Base-by-base conservation (phyloP, 192 early-diverging fungal species). In the Chytriomyces sp. region DNA sequence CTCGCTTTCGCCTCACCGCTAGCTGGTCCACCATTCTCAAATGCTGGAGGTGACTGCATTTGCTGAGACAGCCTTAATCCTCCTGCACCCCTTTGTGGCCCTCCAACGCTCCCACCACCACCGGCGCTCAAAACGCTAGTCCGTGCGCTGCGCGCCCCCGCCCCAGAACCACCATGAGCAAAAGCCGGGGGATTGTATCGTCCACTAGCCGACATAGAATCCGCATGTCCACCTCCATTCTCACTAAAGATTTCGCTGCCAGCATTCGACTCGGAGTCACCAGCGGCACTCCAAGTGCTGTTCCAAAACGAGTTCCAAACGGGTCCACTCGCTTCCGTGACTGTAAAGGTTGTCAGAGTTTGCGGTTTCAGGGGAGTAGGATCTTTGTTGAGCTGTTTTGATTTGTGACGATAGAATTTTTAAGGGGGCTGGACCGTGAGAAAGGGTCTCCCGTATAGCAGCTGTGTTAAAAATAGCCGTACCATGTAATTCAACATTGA, bases 281-380 rank as follows among this genome's bases (percentile, higher is more conserved):
- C 35, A 18, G 43, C 69, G 2, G 69, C 45, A 13, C 24, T 43
- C 59, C 53, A 73, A 13, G 81, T 80, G 20, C 64, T 53, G 49
- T 85, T 79, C 84, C 84, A 86, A 44, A 86, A 86, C 16, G 59
- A 44, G 68, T 82, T 83, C 84, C 80, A 86, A 35, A 81, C 61
- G 24, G 80, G 84, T 1, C 80, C 84, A n/a, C 76, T 45, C 7
- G 69, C 16, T 70, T 70, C 69, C 9, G 69, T 50, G 7, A 35
- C 23, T 3, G 20, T 64, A 35, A 23, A 64, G 2, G 62, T 23
- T 35, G 35, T 35, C 35, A 35, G 35, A 35, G 35, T 35, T 35
- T 35, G 35, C 35, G 35, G 35, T 35, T 35, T 35, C 35, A 35
- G 35, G 24, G 24, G 11, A 64, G 11, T 64, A 28, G 13, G 62